Percentiles rank a stretch among this genome's conserved stretches.
These are phyloP conservation scores for Lentinula sp. DNA, from an alignment of 768 basidiomycete species.

Conservation along the genomic window DNA sequence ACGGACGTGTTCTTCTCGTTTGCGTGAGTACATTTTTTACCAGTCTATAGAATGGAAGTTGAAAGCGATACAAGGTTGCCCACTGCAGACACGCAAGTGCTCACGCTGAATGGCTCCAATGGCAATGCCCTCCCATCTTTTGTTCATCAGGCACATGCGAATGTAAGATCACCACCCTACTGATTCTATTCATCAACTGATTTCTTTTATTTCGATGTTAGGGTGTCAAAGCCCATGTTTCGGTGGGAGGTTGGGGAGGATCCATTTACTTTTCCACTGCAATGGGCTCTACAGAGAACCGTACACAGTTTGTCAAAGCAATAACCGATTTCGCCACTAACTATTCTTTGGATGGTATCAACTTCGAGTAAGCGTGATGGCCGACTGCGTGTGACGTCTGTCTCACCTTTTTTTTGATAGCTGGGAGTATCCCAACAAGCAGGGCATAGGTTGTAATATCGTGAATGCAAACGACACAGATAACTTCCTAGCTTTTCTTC, in stretches of 20 bases:
- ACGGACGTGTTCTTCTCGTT: slow-evolving; percentile 67
- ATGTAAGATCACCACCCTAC: slow-evolving; percentile 22
- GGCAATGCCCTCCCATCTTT: slow-evolving; percentile 48
- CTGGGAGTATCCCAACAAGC: slow-evolving; percentile 80
- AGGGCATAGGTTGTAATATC: slow-evolving; percentile 70
- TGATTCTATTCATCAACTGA: background rate
- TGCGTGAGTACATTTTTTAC: slow-evolving; percentile 41
- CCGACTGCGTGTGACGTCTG: background rate
- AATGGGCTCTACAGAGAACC: slow-evolving; percentile 50
- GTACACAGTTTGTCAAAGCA: slow-evolving; percentile 60
- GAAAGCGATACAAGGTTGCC: slow-evolving; percentile 24
- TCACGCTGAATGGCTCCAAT: slow-evolving; percentile 40
- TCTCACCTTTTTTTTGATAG: slow-evolving; percentile 26
- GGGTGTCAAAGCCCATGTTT: slow-evolving; percentile 52
- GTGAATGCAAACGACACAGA: slow-evolving; percentile 56
- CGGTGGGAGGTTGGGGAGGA: slow-evolving; percentile 72
- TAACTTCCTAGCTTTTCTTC: slow-evolving; percentile 78
- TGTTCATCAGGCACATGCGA: slow-evolving; percentile 38
- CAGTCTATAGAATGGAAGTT: background rate
- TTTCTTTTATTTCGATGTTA: slow-evolving; percentile 15
- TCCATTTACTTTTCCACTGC: slow-evolving; percentile 56
- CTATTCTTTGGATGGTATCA: slow-evolving; percentile 56
- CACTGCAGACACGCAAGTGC: slow-evolving; percentile 25
- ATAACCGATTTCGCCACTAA: slow-evolving; percentile 42
- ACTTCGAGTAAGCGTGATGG: slow-evolving; percentile 37